These are phyloP conservation scores for Mucor velutinosus DNA, from an alignment of 371 early-diverging fungal species.

Conservation along the genomic window DNA sequence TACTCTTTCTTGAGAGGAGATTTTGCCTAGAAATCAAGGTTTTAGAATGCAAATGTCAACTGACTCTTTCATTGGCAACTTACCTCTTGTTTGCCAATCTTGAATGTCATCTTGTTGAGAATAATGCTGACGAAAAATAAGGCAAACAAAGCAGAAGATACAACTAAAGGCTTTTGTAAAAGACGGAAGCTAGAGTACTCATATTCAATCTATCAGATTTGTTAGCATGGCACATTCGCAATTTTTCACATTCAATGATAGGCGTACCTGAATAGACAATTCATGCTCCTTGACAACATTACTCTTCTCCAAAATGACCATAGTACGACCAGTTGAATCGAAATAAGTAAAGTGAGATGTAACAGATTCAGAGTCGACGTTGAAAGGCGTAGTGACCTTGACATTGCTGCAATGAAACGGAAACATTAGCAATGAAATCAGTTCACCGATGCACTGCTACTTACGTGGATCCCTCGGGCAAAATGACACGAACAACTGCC, in stretches of 20 bases:
- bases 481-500: slow-evolving; percentile 71
- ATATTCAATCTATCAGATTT: slow-evolving; percentile 44
- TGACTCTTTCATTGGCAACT: slow-evolving; percentile 9
- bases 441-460: slow-evolving; percentile 11
- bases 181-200: slow-evolving; percentile 36
- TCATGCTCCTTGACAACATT: slow-evolving; percentile 67
- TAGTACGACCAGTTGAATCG: slow-evolving; percentile 75
- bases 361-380: slow-evolving; percentile 44
- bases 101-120: slow-evolving; percentile 45
- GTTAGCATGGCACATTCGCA: too few species aligned
- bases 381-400: slow-evolving; percentile 60
- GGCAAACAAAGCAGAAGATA: slow-evolving; percentile 36
- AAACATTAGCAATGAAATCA: background rate
- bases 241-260: background rate
- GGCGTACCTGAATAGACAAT: slow-evolving; percentile 40
- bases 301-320: slow-evolving; percentile 60
- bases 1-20: slow-evolving; percentile 9
- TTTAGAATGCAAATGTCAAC: background rate
- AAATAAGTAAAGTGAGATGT: slow-evolving; percentile 65
- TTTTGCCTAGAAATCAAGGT: slow-evolving; percentile 5
- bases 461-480: slow-evolving; percentile 94
- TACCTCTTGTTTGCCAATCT: slow-evolving; percentile 36
- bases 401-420: slow-evolving; percentile 43
- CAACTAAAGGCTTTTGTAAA: slow-evolving; percentile 53
- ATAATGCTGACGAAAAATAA: slow-evolving; percentile 46